Evolutionary conservation across 305 asterid species (phyloP).

Genomic region (Fraxinus platypoda): DNA sequence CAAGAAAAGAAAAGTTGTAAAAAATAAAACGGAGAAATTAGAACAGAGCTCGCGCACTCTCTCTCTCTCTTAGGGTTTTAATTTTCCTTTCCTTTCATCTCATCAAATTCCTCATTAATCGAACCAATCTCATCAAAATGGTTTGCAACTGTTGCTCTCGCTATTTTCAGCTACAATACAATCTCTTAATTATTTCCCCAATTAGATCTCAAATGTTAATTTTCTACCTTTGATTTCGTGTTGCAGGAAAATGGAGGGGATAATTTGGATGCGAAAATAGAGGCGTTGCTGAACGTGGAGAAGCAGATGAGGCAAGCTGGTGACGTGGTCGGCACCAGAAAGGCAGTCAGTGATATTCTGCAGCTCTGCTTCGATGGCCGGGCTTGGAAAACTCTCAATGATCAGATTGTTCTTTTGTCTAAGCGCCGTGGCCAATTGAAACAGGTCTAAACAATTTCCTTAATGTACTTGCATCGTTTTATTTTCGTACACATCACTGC

Average conservation of each 20-base stretch:
- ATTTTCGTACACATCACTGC: background rate
- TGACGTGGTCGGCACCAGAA: slow-evolving; percentile 78
- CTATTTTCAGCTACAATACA: background rate
- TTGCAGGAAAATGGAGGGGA: slow-evolving; percentile 69
- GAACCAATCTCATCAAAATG: slow-evolving; percentile 27
- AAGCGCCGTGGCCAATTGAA: slow-evolving; percentile 99
- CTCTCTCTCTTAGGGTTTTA: slow-evolving; percentile 37
- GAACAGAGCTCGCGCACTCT: background rate
- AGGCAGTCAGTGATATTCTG: slow-evolving; percentile 82
- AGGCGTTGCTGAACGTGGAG: slow-evolving; percentile 77
- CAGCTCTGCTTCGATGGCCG: slow-evolving; percentile 90
- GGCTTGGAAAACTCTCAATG: slow-evolving; percentile 81
- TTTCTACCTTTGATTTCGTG: background rate
- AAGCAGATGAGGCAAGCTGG: slow-evolving; percentile 93
- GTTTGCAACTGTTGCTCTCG: slow-evolving; percentile 15
- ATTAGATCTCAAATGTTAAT: slow-evolving; percentile 25
- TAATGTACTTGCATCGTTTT: background rate
- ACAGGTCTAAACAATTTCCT: slow-evolving; percentile 46
- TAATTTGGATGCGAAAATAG: slow-evolving; percentile 78
- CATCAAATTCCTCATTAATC: background rate
- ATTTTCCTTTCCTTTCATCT: slow-evolving; percentile 2
- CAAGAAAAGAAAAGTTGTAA: background rate
- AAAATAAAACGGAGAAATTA: background rate
- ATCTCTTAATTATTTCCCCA: background rate
- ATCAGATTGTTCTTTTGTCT: slow-evolving; percentile 83